Evolutionary conservation across 768 basidiomycete genomes (phyloP), one percentile per base, ranked within the genome.

Genomic region (Amanita rimosa): DNA sequence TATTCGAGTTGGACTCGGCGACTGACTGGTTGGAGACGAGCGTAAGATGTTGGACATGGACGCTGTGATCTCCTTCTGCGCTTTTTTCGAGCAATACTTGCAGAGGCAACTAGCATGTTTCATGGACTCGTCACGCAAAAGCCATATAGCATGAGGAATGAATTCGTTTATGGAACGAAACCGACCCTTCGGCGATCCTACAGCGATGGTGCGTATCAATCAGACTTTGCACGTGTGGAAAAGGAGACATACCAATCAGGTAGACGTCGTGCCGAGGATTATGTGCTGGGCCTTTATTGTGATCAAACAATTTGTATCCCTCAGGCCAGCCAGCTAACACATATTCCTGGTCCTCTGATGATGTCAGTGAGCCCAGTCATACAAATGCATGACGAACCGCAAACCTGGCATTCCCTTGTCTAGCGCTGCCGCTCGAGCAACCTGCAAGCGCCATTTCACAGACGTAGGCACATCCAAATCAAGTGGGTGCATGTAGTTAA

Each of bases 141-240:
- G 74, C 88, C 88, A 92, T 50, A 80, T 68, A 2, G 85, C 85
- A 56, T 93, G 90, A 3, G 88, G 87, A 41, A 84, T 75, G 60
- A 92, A 89, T 59, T 93, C 90, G 42, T 83, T 83, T n/a, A 80
- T 68, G 10, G 88, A 90, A 37, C 90, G 83, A 62, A 90, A 92
- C 29, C 68, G 67, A 36, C 60, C 61, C 48, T 67, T 74, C 26
- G 64, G 66, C 35, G 70, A 64, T 2, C 80, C 81, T 64, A 65
- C 63, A 70, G 49, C 19, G 51, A 22, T 44, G 16, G 44, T 26
- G 33, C 47, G 29, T 31, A 31, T 8, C 33, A 5, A 14, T 21
- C 5, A 19, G 17, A 16, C 7, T 17, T 26, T 24, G 14, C 19
- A 16, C 4, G 13, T 10, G 36, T 29, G 35, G 34, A 16, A 35